Percentiles rank a stretch among this genome's conserved stretches.
Conservation (phyloP, 2,329 filamentous ascomycete genomes). For the Xylaria arbuscula region DNA sequence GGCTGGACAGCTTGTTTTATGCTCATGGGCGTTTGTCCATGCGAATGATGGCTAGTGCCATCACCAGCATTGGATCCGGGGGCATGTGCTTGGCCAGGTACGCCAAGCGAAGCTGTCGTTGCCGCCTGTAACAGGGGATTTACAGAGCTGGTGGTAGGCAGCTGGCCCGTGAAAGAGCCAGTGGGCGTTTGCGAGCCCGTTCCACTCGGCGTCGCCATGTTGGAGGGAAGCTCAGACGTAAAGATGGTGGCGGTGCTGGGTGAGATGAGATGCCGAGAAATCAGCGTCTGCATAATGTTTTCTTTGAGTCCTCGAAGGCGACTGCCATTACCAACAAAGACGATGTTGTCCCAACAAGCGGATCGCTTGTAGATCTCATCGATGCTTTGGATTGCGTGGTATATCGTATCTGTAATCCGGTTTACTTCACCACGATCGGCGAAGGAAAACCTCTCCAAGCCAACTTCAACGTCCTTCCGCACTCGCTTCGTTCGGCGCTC, state of each 20-base stretch:
- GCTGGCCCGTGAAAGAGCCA: slow-evolving; percentile 66
- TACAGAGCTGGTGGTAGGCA: slow-evolving; percentile 65
- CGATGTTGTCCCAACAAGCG: slow-evolving; percentile 89
- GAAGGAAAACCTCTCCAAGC: slow-evolving; percentile 78
- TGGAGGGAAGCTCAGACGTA: slow-evolving; percentile 94
- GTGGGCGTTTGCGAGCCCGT: slow-evolving; percentile 94
- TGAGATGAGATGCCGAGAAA: slow-evolving; percentile 86
- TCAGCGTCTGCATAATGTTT: slow-evolving; percentile 82
- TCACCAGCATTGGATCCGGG: slow-evolving; percentile 57
- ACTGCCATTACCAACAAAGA: slow-evolving; percentile 90
- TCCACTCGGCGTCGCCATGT: slow-evolving; percentile 88
- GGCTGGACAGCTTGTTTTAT: slow-evolving; percentile 83
- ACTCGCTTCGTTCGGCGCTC: slow-evolving; percentile 66
- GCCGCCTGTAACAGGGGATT: slow-evolving; percentile 94
- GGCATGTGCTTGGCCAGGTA: slow-evolving; percentile 57
- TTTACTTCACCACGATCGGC: slow-evolving; percentile 80
- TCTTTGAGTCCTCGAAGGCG: slow-evolving; percentile 83
- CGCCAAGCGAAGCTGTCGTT: slow-evolving; percentile 73
- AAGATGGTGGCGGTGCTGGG: slow-evolving; percentile 96
- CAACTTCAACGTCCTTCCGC: slow-evolving; percentile 78
- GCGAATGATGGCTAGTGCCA: slow-evolving; percentile 62
- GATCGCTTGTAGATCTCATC: slow-evolving; percentile 86
- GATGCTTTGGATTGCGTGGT: slow-evolving; percentile 83
- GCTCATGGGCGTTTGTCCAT: slow-evolving; percentile 80
- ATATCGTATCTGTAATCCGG: slow-evolving; percentile 83